Evolutionary conservation across 2,329 filamentous ascomycete species (phyloP), one percentile per base, ranked within the genome.

Genomic region (Claviceps paspali): DNA sequence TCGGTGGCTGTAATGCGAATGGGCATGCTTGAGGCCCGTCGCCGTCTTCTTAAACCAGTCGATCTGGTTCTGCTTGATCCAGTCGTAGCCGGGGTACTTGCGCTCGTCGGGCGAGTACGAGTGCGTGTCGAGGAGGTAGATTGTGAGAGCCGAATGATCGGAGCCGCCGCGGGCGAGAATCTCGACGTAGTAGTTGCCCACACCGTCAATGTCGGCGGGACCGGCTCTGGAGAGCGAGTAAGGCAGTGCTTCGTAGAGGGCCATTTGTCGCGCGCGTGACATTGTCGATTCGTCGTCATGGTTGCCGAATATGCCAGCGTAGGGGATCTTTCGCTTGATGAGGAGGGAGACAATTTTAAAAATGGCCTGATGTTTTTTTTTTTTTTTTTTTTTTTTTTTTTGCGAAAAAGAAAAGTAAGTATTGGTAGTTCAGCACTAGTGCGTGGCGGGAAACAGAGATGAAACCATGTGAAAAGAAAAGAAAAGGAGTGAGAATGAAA

Each of bases 121-220:
- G 55, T 98, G 91, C 0, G 87, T 87, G 58, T 98, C 91, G 31
- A 98, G 73, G 46, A 98, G 68, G 60, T 95, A 98, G n/a, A 98
- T 66, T 0, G 88, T 95, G 35, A 98, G 61, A 5, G 91, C 91
- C 2, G 86, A 92, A 59, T 96, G 87, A 41, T 82, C 77, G 12
- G 80, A 83, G 43, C 63, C 73, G 41, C 82, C 80, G 27, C 80
- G 81, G 3, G 83, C 85, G 40, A 93, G 71, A 8, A 98, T 73
- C 61, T 98, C 91, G 40, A 98, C 68, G 50, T 82, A 81, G 57
- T 98, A 98, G 56, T 98, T 98, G 38, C 91, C 91, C 5, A 95
- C 79, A 5, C 91, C 91, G 38, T 88, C 85, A 33, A 96, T 72
- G 24, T 83, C 76, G 31, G 78, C 74, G 1, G 91, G 86, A 0